A percentile compares a stretch with the other conserved stretches of the same genome.
These are phyloP conservation scores for Collybiopsis luxurians DNA, from an alignment of 768 basidiomycete genomes.

Conservation along the genomic window DNA sequence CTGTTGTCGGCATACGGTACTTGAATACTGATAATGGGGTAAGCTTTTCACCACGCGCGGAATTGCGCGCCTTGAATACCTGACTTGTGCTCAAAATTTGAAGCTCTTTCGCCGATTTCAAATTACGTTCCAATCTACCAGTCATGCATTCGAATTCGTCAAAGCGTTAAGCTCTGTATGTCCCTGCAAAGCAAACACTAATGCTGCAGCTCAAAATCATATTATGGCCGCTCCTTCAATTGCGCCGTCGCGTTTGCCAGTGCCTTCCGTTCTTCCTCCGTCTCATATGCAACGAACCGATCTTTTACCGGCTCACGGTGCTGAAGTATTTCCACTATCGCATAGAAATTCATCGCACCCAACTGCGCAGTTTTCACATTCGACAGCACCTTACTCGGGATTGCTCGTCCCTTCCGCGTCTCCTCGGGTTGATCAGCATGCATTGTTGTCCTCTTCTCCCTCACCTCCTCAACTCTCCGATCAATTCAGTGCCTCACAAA, in stretches of 20 bases:
- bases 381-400: not conserved
- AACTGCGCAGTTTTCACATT: not conserved
- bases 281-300: not conserved
- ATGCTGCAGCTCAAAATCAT: slow-evolving; percentile 7
- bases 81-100: too few species aligned
- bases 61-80: slow-evolving; percentile 1
- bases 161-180: slow-evolving; percentile 64
- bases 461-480: slow-evolving; percentile 9
- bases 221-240: not conserved
- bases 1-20: slow-evolving; percentile 74
- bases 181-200: slow-evolving; percentile 65
- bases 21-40: slow-evolving; percentile 42
- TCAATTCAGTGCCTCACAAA: not conserved
- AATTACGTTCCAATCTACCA: slow-evolving; percentile 56
- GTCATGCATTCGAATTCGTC: slow-evolving; percentile 55
- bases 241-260: not conserved
- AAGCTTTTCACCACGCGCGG: not conserved
- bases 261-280: not conserved
- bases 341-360: not conserved
- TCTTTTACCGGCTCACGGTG: not conserved
- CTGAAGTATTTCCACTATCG: not conserved
- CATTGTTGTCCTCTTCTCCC: slow-evolving; percentile 12
- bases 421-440: not conserved
- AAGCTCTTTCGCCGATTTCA: slow-evolving; percentile 80
- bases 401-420: slow-evolving; percentile 26